A percentile compares a stretch with the other conserved stretches of the same genome.
These are phyloP conservation scores for Pleochaeta shiraiana DNA, from an alignment of 2,329 filamentous ascomycete species.

Conservation along the genomic window DNA sequence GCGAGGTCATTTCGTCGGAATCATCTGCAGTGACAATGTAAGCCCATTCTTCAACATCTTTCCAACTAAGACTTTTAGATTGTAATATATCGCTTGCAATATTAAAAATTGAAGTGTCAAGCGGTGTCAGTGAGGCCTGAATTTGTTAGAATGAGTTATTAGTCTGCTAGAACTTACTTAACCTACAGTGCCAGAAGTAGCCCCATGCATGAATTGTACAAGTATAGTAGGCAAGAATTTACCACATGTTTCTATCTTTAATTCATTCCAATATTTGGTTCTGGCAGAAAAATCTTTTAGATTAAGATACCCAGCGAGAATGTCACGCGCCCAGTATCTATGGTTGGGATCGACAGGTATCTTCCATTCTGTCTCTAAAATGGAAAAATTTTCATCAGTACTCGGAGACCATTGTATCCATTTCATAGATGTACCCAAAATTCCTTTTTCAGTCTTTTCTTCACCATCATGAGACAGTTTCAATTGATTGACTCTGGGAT, in stretches of 20 bases:
- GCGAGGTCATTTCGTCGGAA: constrained; percentile 11
- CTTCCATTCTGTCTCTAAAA: neutral
- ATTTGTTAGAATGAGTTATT: neutral
- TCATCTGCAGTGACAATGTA: constrained; percentile 11
- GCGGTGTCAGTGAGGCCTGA: neutral
- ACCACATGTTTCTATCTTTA: neutral
- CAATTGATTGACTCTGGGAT: neutral
- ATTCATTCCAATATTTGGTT: neutral
- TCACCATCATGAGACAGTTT: too few species aligned
- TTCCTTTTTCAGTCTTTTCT: neutral
- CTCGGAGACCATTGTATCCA: neutral
- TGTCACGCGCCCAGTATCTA: neutral
- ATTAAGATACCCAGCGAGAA: neutral
- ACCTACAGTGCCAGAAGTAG: neutral
- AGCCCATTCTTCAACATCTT: constrained; percentile 15
- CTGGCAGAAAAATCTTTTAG: neutral
- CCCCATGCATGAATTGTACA: neutral
- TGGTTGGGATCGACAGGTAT: neutral
- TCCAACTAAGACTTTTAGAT: constrained; percentile 7
- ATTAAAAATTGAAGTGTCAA: neutral
- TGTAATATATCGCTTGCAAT: constrained; percentile 5
- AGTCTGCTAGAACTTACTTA: neutral
- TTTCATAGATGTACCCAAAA: neutral
- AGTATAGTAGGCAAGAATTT: constrained; percentile 1
- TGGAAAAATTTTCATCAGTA: neutral